These are phyloP conservation scores for Amphibolis antarctica DNA, from an alignment of 106 monocot species.

Conservation along the genomic window DNA sequence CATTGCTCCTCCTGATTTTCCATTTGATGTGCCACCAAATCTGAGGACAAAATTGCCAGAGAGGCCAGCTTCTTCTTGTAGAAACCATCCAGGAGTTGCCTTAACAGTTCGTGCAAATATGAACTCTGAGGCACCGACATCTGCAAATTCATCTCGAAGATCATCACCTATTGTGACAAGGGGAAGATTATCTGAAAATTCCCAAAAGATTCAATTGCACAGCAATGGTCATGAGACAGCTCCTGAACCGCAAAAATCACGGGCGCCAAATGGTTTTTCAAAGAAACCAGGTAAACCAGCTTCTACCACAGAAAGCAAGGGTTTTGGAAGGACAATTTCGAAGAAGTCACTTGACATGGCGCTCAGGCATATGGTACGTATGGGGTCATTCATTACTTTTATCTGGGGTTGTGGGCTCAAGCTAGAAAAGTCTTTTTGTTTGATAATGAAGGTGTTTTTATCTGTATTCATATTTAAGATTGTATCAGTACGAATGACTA, in stretches of 20 bases:
- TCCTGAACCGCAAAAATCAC: slow-evolving; percentile 24
- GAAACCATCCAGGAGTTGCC: slow-evolving; percentile 39
- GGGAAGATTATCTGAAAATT: slow-evolving; percentile 54
- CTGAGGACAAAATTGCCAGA: slow-evolving; percentile 31
- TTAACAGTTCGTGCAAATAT: slow-evolving; percentile 30
- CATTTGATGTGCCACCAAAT: slow-evolving; percentile 63
- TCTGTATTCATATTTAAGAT: too few relatives aligned
- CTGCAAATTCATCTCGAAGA: slow-evolving; percentile 25
- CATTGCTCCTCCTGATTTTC: slow-evolving; percentile 27
- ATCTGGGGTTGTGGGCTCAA: too few relatives aligned
- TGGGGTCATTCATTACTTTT: background rate
- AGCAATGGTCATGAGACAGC: slow-evolving; percentile 38
- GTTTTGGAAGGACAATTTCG: slow-evolving; percentile 86
- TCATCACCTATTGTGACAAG: slow-evolving; percentile 36
- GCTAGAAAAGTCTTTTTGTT: too few relatives aligned
- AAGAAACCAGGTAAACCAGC: slow-evolving; percentile 22
- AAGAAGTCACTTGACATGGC: slow-evolving; percentile 98
- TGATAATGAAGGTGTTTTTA: too few relatives aligned
- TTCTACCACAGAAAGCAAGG: slow-evolving; percentile 46
- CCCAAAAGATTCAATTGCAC: slow-evolving; percentile 18
- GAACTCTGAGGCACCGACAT: slow-evolving; percentile 31
- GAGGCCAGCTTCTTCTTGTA: slow-evolving; percentile 20
- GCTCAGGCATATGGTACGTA: slow-evolving; percentile 79
- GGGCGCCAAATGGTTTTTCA: slow-evolving; percentile 6
- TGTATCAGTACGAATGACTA: too few relatives aligned